These are phyloP conservation scores for Rhodomyrtus tomentosa DNA, from an alignment of 345 rosid species.

Conservation along the genomic window DNA sequence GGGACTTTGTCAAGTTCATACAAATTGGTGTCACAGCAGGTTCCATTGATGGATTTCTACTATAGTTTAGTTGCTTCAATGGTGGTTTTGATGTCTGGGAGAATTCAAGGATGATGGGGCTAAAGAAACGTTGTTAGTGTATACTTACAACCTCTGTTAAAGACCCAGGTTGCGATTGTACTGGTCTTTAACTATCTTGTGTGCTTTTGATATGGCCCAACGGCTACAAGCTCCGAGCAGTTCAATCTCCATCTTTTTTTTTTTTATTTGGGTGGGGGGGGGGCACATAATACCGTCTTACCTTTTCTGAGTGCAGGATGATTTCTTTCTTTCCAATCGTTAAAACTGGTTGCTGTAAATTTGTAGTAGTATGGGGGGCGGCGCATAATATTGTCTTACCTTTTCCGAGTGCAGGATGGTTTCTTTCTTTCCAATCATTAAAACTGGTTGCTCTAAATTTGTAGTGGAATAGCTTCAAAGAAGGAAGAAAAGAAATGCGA, in stretches of 20 bases:
- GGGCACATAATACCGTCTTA: not conserved
- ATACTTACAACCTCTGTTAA: not conserved
- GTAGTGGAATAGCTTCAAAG: not conserved
- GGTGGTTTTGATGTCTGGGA: not conserved
- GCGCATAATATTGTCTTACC: not conserved
- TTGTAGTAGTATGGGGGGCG: not conserved
- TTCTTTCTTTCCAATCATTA: not conserved
- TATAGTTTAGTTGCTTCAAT: not conserved
- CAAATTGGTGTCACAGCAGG: not conserved
- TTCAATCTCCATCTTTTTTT: not conserved
- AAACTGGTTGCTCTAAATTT: not conserved
- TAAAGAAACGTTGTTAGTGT: not conserved
- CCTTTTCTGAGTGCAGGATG: not conserved
- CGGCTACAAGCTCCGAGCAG: not conserved
- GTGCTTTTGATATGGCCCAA: not conserved
- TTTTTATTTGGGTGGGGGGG: not conserved
- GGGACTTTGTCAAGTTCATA: not conserved
- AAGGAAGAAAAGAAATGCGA: not conserved
- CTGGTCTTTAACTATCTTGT: not conserved
- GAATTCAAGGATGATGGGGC: not conserved
- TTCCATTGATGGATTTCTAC: not conserved
- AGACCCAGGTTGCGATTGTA: not conserved
- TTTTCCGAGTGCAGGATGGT: not conserved
- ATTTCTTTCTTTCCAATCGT: not conserved
- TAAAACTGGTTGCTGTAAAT: not conserved